These are phyloP conservation scores for Seiridium unicorne DNA, from an alignment of 2,329 filamentous ascomycete species.

Conservation along the genomic window DNA sequence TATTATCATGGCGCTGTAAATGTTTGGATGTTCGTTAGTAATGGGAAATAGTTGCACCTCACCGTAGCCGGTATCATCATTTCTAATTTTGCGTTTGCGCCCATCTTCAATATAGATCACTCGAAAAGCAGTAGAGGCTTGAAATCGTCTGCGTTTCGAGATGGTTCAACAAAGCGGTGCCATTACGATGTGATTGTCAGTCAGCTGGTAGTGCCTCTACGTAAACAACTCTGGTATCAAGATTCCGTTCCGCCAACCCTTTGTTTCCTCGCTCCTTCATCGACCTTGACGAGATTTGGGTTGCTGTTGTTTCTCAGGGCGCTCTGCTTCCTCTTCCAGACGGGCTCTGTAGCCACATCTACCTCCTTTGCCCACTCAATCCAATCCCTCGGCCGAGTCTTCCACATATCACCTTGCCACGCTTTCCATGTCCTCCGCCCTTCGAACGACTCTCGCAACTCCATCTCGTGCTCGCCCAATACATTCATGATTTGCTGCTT, in stretches of 20 bases:
- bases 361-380: constrained; percentile 55
- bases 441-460: constrained; percentile 51
- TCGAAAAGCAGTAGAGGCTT: too few relatives aligned
- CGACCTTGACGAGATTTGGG: constrained; percentile 8
- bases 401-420: constrained; percentile 60
- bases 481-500: constrained; percentile 54
- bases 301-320: background rate
- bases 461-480: constrained; percentile 45
- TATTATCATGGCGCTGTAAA: too few relatives aligned
- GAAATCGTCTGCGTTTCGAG: too few relatives aligned
- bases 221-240: background rate
- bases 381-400: constrained; percentile 52
- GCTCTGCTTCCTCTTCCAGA: constrained; percentile 23
- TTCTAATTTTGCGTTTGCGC: too few relatives aligned
- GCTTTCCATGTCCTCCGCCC: constrained; percentile 56
- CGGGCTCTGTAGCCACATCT: constrained; percentile 33
- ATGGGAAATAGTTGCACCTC: too few relatives aligned
- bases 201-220: too few relatives aligned
- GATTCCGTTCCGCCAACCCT: background rate
- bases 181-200: too few relatives aligned
- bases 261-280: constrained; percentile 4
- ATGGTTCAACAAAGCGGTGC: too few relatives aligned
- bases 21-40: too few relatives aligned
- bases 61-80: too few relatives aligned
- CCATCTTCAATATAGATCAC: too few relatives aligned